Conservation (phyloP, 2,329 filamentous ascomycete genomes). For the Pseudodiploospora longispora region DNA sequence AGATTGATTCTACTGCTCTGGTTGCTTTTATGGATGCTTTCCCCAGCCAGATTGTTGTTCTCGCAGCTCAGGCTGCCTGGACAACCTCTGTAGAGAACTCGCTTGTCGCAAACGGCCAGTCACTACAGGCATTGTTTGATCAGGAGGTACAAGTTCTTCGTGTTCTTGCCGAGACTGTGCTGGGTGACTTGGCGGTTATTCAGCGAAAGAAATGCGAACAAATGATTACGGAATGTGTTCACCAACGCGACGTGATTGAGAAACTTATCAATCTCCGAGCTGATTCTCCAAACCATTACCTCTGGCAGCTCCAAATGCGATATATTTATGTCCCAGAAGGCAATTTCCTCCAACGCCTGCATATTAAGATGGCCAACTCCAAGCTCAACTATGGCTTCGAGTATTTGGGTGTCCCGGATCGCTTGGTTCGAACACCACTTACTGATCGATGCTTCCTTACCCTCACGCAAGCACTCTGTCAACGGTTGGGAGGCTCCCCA, state of each 20-base stretch:
- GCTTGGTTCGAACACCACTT: constrained; percentile 90
- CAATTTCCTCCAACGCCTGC: constrained; percentile 73
- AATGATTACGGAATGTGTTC: constrained; percentile 96
- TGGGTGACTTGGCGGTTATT: constrained; percentile 80
- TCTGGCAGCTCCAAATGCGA: constrained; percentile 96
- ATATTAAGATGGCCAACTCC: constrained; percentile 95
- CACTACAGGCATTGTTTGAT: constrained; percentile 64
- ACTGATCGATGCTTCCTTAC: constrained; percentile 98
- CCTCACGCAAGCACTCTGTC: constrained; percentile 88
- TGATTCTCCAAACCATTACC: constrained; percentile 66
- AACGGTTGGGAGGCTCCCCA: constrained; percentile 90
- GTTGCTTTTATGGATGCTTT: constrained; percentile 75
- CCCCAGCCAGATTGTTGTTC: constrained; percentile 89
- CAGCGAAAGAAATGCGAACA: constrained; percentile 96
- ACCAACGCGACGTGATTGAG: constrained; percentile 89
- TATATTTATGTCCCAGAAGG: constrained; percentile 80
- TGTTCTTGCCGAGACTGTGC: constrained; percentile 77
- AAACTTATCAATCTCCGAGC: constrained; percentile 74
- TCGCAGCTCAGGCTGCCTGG: constrained; percentile 92
- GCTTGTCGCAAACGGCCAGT: constrained; percentile 62
- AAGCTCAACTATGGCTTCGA: constrained; percentile 95
- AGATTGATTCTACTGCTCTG: constrained; percentile 62
- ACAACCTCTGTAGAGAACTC: constrained; percentile 77
- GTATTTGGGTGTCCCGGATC: constrained; percentile 92
- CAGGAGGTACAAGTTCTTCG: constrained; percentile 79